Conservation (phyloP, 148 eudicot genomes). For the Talinum fruticosum region DNA sequence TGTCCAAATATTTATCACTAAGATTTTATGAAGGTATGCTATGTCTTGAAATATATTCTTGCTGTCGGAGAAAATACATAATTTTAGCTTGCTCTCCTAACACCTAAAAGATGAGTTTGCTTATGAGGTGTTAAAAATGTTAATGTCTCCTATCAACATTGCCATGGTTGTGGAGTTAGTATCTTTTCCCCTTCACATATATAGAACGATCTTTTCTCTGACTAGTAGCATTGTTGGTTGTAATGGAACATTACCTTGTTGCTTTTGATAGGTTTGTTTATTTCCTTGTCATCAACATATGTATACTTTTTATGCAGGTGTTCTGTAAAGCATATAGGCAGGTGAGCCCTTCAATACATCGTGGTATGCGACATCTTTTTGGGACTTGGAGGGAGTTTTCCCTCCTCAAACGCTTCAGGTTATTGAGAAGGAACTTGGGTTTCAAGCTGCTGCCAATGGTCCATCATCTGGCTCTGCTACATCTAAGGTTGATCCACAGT, state of each 20-base stretch:
- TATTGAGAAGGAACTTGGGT: conserved; percentile 88
- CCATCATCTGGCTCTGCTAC: conserved; percentile 55
- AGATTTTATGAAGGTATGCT: not conserved
- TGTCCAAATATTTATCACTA: not conserved
- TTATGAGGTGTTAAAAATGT: not conserved
- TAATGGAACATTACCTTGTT: not conserved
- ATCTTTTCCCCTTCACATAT: not conserved
- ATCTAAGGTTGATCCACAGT: conserved; percentile 61
- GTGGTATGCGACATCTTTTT: conserved; percentile 88
- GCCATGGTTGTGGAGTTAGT: not conserved
- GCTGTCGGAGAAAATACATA: not conserved
- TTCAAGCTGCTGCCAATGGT: conserved; percentile 56
- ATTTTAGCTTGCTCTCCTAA: not conserved
- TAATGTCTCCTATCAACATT: not conserved
- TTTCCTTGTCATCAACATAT: conserved; percentile 3
- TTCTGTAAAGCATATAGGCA: conserved; percentile 94
- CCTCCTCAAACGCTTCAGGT: conserved; percentile 82
- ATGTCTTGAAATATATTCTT: not conserved
- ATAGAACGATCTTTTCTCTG: not conserved
- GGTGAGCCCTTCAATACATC: conserved; percentile 72
- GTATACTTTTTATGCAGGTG: conserved; percentile 51
- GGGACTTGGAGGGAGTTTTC: conserved; percentile 98
- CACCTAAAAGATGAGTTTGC: not conserved
- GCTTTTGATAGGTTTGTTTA: not conserved
- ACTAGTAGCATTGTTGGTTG: not conserved